Evolutionary conservation across 257 asterid species (phyloP).

Genomic region (Salvia hispanica): DNA sequence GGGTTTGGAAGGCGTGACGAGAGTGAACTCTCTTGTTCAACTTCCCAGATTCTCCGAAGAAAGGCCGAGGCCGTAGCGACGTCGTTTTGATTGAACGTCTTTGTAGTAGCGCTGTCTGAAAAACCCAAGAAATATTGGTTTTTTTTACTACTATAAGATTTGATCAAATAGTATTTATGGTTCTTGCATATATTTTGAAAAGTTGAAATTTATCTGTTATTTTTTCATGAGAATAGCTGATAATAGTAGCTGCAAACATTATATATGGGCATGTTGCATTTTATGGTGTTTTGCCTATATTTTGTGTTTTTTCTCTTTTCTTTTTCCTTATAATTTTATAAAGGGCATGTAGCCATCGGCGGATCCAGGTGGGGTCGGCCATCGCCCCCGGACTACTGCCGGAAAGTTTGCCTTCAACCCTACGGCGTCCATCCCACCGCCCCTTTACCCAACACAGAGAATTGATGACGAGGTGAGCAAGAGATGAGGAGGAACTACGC

Average conservation of each 20-base stretch:
- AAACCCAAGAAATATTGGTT: constrained; percentile 25
- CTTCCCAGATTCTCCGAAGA: constrained; percentile 93
- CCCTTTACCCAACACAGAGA: no score
- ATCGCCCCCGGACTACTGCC: no score
- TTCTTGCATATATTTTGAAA: constrained; percentile 21
- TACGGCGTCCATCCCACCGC: no score
- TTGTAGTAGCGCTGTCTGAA: constrained; percentile 17
- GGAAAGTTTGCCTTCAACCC: no score
- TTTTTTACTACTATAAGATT: not conserved
- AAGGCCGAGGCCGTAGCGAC: constrained; percentile 57
- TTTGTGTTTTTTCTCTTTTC: not conserved
- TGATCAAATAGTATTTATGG: constrained; percentile 23
- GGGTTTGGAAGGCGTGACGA: constrained; percentile 94
- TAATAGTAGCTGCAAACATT: no score
- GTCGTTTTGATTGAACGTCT: not conserved
- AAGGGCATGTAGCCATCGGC: constrained; percentile 22
- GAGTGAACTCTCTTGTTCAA: constrained; percentile 94
- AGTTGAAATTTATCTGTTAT: not conserved
- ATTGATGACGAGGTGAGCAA: no score
- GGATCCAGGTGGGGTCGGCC: no score
- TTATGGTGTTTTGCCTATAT: no score
- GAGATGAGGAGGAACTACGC: no score
- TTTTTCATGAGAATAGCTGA: not conserved
- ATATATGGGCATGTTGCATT: no score
- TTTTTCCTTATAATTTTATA: constrained; percentile 17